Evolutionary conservation across 331 rosid species (phyloP).

Genomic region (Acacia concinna): DNA sequence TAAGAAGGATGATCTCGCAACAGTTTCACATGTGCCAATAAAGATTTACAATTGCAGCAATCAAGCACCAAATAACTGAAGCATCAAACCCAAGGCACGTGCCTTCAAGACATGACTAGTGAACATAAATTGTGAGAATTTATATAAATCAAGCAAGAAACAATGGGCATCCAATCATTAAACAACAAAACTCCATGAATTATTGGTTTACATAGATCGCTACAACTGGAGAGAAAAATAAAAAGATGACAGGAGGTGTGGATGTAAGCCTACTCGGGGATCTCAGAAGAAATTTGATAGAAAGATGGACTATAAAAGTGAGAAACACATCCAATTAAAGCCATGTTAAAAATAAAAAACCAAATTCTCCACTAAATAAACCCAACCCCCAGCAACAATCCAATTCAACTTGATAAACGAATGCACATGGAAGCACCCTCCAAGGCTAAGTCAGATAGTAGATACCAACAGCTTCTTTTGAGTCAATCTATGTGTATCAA

Average conservation of each 20-base stretch:
- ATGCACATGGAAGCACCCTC: constrained; percentile 51
- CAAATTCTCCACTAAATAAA: constrained; percentile 50
- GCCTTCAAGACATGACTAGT: constrained; percentile 15
- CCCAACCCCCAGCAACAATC: constrained; percentile 52
- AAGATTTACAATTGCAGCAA: constrained; percentile 3
- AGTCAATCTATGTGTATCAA: constrained; percentile 63
- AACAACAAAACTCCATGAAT: constrained; percentile 49
- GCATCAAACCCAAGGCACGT: neutral
- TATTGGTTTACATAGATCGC: constrained; percentile 54
- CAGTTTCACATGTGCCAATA: too few relatives aligned
- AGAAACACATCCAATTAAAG: constrained; percentile 49
- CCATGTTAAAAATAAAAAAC: constrained; percentile 49
- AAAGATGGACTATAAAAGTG: constrained; percentile 49
- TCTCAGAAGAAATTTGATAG: constrained; percentile 38
- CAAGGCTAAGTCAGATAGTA: constrained; percentile 59
- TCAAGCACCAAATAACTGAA: neutral
- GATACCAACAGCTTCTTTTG: constrained; percentile 48
- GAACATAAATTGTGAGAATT: constrained; percentile 16
- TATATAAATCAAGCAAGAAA: constrained; percentile 17
- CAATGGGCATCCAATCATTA: constrained; percentile 30
- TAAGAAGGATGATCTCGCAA: neutral
- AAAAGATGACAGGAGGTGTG: constrained; percentile 36
- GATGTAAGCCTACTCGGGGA: constrained; percentile 49
- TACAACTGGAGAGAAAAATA: constrained; percentile 34
- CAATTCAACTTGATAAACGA: constrained; percentile 50